Evolutionary conservation across 1,139 yeast species (phyloP), one percentile per base, ranked within the genome.

Genomic region (Sugiyamaella neomexicana): DNA sequence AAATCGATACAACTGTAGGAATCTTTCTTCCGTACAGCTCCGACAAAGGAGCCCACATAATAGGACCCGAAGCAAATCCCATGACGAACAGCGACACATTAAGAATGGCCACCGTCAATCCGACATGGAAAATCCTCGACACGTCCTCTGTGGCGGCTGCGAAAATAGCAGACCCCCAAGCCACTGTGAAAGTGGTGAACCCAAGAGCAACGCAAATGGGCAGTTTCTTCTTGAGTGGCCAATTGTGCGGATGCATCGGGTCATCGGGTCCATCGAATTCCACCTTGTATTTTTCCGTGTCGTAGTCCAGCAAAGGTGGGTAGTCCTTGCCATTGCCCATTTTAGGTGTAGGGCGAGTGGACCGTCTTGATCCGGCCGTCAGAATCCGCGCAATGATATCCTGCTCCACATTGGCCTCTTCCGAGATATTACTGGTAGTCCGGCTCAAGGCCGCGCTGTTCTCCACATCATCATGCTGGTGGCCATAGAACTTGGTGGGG

Each of bases 31-130:
- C 96, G 62, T 77, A 83, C 50, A 85, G 67, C 68, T 86, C 95
- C 7, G 91, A 84, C 45, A 87, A 66, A 4, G 96, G 96, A 17
- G 93, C 95, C 83, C 88, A 88, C 39, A 86, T 62, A 38, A 86
- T 73, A 6, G 96, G 96, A 15, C 96, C 95, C 0, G 86, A 78
- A 0, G 95, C 95, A 68, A 87, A 87, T 17, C 96, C 96, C 43
- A 85, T 65, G 17, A 89, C 95, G 63, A 80, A 89, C 29, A 88
- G 74, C 0, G 95, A 82, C 10, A 87, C 77, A 52, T 88, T 86
- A 43, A 88, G 74, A 60, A 10, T 54, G 2, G 60, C 77, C 2
- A 68, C 72, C 4, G 64, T 69, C 2, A 55, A 47, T 7, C 70
- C 66, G 5, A 71, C 68, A 41, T 63, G 64, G 57, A 59, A 72